Evolutionary conservation across 2,329 filamentous ascomycete genomes (phyloP).

Genomic region (Fusarium sp.): DNA sequence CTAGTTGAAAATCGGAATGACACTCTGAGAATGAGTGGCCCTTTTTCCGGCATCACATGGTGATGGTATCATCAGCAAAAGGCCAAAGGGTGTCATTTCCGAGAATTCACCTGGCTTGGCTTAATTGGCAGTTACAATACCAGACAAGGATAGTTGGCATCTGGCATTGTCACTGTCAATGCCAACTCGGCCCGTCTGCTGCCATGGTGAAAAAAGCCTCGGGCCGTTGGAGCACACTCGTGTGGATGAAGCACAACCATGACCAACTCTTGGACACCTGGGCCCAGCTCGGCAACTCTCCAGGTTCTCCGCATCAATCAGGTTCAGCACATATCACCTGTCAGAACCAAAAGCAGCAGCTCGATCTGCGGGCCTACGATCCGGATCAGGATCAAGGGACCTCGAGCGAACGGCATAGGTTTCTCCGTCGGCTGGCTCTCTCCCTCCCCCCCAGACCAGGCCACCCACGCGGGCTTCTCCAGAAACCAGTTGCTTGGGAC

Average conservation of each 20-base stretch:
- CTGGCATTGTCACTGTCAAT: slow-evolving; percentile 3
- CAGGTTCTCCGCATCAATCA: slow-evolving; percentile 42
- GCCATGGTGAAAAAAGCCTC: slow-evolving; percentile 12
- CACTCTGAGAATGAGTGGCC: background rate
- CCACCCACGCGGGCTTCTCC: slow-evolving; percentile 3
- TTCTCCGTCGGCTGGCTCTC: slow-evolving; percentile 37
- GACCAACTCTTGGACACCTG: no score
- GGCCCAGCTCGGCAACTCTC: background rate
- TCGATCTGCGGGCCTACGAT: slow-evolving; percentile 37
- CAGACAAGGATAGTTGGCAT: background rate
- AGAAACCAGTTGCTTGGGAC: slow-evolving; percentile 30
- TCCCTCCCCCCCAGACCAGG: slow-evolving; percentile 31
- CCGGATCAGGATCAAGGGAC: slow-evolving; percentile 21
- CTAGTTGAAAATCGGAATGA: background rate
- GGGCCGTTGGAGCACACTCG: no score
- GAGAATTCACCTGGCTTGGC: no score
- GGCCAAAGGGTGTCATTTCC: background rate
- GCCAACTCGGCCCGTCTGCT: slow-evolving; percentile 22
- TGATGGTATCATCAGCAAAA: background rate
- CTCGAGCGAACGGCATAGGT: slow-evolving; percentile 24
- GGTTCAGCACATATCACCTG: slow-evolving; percentile 36
- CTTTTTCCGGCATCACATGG: slow-evolving; percentile 26
- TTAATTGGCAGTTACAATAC: slow-evolving; percentile 1
- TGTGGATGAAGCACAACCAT: no score
- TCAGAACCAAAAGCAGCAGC: slow-evolving; percentile 30